Percentiles rank a stretch among this genome's conserved stretches.
These are phyloP conservation scores for Pichia cephalocereana DNA, from an alignment of 805 yeast genomes.

Conservation along the genomic window DNA sequence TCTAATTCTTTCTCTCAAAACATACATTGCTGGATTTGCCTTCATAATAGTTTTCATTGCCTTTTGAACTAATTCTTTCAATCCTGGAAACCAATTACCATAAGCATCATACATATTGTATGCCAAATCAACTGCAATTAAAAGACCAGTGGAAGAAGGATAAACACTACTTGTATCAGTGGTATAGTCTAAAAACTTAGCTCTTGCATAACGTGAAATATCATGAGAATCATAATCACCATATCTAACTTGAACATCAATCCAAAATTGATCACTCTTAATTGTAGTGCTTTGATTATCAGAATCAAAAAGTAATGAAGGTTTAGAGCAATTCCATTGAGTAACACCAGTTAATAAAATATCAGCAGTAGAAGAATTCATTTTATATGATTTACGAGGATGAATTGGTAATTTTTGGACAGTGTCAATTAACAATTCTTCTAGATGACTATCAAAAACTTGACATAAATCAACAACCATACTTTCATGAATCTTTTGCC, in stretches of 20 bases:
- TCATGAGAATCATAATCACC: slow-evolving; percentile 99
- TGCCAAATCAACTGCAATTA: slow-evolving; percentile 87
- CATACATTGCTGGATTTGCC: slow-evolving; percentile 87
- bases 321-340: slow-evolving; percentile 76
- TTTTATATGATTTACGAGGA: slow-evolving; percentile 93
- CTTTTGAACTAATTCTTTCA: slow-evolving; percentile 80
- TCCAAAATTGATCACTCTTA: slow-evolving; percentile 70
- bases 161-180: slow-evolving; percentile 76
- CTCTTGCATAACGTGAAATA: slow-evolving; percentile 84
- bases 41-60: slow-evolving; percentile 93
- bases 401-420: slow-evolving; percentile 91
- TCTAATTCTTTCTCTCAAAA: slow-evolving; percentile 84
- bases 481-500: slow-evolving; percentile 98
- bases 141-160: slow-evolving; percentile 88
- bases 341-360: slow-evolving; percentile 64
- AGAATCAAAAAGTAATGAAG: slow-evolving; percentile 68
- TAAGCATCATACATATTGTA: slow-evolving; percentile 94
- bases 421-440: slow-evolving; percentile 69
- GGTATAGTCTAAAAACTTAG: slow-evolving; percentile 89
- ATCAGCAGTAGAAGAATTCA: slow-evolving; percentile 95
- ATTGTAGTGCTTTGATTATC: slow-evolving; percentile 55
- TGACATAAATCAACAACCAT: slow-evolving; percentile 90
- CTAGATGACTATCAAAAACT: slow-evolving; percentile 80
- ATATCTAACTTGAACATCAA: slow-evolving; percentile 88
- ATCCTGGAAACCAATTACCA: slow-evolving; percentile 96